phyloP scores from a whole-genome alignment of 169 alveolate species.

The Plasmodium berghei region DNA sequence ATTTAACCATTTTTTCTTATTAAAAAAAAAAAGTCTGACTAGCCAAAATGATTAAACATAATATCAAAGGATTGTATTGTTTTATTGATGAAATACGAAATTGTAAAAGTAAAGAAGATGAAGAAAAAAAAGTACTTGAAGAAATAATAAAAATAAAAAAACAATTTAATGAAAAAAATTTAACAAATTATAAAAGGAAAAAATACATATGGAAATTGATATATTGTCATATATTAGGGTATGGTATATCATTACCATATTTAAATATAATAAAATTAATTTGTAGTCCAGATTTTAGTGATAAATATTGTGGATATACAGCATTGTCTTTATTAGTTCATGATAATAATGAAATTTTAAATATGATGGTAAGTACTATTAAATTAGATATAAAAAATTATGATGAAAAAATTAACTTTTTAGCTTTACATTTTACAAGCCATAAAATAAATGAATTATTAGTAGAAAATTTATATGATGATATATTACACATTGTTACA shows the following conservation, averaged over 20 bases:
- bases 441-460: constrained; percentile 85
- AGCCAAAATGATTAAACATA: constrained; percentile 57
- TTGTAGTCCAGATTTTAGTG: constrained; percentile 92
- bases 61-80: constrained; percentile 50
- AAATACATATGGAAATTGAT: constrained; percentile 96
- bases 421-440: constrained; percentile 89
- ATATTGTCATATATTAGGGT: constrained; percentile 95
- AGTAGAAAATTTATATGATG: constrained; percentile 85
- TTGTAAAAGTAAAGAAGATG: constrained; percentile 85
- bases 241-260: constrained; percentile 95
- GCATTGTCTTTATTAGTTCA: constrained; percentile 92
- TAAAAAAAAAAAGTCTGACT: no score
- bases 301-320: constrained; percentile 96
- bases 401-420: constrained; percentile 82
- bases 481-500: constrained; percentile 79
- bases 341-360: constrained; percentile 86
- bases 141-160: constrained; percentile 95
- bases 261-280: constrained; percentile 92
- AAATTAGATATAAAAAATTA: constrained; percentile 77
- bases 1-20: no score
- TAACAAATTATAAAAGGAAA: constrained; percentile 94
- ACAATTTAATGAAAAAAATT: constrained; percentile 88
- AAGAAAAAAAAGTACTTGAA: constrained; percentile 91
- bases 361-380: constrained; percentile 80
- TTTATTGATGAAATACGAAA: constrained; percentile 61